A percentile compares a stretch with the other conserved stretches of the same genome.
phyloP scores from a whole-genome alignment of 2,329 filamentous ascomycete genomes.

The Xylaria sp. region DNA sequence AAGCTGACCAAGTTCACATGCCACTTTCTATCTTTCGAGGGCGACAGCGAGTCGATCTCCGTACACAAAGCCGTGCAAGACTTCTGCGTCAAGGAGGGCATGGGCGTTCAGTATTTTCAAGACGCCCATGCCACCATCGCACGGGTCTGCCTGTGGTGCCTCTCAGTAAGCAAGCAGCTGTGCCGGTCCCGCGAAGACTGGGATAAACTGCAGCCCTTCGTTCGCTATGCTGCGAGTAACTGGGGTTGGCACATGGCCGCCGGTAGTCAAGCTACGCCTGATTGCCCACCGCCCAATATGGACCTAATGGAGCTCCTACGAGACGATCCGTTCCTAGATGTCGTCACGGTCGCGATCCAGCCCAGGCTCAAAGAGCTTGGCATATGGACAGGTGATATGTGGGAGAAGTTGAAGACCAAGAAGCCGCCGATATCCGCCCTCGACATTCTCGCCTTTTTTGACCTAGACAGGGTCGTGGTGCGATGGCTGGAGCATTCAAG shows the following conservation, averaged over 20 bases:
- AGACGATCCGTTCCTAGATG: slow-evolving; percentile 19
- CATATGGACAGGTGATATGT: neutral
- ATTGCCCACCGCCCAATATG: slow-evolving; percentile 20
- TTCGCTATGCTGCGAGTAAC: slow-evolving; percentile 22
- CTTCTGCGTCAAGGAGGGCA: slow-evolving; percentile 19
- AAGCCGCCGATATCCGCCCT: slow-evolving; percentile 18
- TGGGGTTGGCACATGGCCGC: slow-evolving; percentile 25
- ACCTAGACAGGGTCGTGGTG: slow-evolving; percentile 3
- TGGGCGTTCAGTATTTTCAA: slow-evolving; percentile 18
- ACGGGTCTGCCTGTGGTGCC: neutral
- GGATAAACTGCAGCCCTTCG: slow-evolving; percentile 10
- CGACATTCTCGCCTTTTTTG: slow-evolving; percentile 19
- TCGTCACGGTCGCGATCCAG: slow-evolving; percentile 10
- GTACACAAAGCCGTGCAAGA: slow-evolving; percentile 20
- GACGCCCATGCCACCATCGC: neutral
- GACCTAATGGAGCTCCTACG: slow-evolving; percentile 12
- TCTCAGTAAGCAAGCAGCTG: neutral
- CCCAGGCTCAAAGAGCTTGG: neutral
- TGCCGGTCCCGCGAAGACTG: slow-evolving; percentile 14
- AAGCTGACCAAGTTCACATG: slow-evolving; percentile 20
- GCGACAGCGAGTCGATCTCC: slow-evolving; percentile 18
- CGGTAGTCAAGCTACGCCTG: slow-evolving; percentile 6
- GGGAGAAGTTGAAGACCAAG: slow-evolving; percentile 14
- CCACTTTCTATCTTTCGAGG: slow-evolving; percentile 14
- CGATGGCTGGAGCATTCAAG: neutral